Percentiles rank a stretch among this genome's conserved stretches.
Evolutionary conservation across 1,284 basidiomycete species (phyloP).

Genomic region (Singerocomus rubriflavus): DNA sequence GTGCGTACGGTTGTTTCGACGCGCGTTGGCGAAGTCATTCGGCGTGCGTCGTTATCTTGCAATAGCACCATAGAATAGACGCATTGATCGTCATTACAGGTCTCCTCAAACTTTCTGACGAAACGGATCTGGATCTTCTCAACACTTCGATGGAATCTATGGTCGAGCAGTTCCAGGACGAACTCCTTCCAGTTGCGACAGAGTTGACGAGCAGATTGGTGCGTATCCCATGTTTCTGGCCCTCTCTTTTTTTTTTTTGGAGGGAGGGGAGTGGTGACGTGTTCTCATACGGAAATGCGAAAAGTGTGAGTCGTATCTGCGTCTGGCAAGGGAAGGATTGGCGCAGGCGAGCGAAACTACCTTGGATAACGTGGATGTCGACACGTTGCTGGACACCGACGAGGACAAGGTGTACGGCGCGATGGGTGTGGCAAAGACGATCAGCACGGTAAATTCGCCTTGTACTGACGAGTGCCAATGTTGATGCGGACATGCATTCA

Average conservation of each 20-base stretch:
- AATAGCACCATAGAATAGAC: background rate
- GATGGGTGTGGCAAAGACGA: conserved; percentile 82
- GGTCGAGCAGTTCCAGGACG: conserved; percentile 82
- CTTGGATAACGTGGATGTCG: conserved; percentile 45
- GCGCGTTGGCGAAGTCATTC: conserved; percentile 84
- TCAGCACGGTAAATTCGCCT: conserved; percentile 55
- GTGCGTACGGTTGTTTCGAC: conserved; percentile 74
- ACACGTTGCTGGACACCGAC: conserved; percentile 54
- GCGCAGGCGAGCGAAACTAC: conserved; percentile 49
- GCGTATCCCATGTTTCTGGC: conserved; percentile 27
- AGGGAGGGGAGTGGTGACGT: background rate
- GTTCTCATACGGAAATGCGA: conserved; percentile 1
- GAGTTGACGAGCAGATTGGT: conserved; percentile 79
- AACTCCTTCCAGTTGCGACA: conserved; percentile 83
- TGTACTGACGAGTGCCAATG: background rate
- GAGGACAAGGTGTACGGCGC: conserved; percentile 85
- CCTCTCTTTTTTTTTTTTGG: background rate
- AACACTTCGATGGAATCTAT: conserved; percentile 82
- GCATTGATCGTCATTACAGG: conserved; percentile 41
- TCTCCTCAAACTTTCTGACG: conserved; percentile 82
- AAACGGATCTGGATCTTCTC: conserved; percentile 86
- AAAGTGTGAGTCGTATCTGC: conserved; percentile 80
- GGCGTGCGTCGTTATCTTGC: conserved; percentile 47
- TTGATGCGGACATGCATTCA: background rate
- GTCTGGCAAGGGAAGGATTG: conserved; percentile 67